A percentile compares a stretch with the other conserved stretches of the same genome.
Evolutionary conservation across 306 rosid genomes (phyloP).

Genomic region (Castanopsis chinensis): DNA sequence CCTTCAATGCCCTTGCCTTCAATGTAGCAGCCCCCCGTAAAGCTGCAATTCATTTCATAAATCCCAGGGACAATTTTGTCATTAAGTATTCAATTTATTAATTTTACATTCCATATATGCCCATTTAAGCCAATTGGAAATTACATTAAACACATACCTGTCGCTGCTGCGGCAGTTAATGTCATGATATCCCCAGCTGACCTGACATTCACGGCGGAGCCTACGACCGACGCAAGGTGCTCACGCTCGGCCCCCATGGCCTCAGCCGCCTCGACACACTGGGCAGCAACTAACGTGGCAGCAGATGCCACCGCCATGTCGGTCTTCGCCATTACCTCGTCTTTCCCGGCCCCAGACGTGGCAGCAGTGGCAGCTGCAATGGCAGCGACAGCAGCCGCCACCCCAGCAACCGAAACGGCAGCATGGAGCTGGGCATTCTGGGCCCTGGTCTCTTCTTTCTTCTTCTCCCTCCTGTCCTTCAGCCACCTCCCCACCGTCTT

Average conservation of each 20-base stretch:
- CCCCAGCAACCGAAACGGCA: constrained; percentile 83
- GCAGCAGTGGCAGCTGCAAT: constrained; percentile 85
- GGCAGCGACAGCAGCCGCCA: constrained; percentile 81
- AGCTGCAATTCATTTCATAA: constrained; percentile 43
- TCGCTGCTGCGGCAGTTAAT: constrained; percentile 84
- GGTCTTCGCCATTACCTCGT: constrained; percentile 65
- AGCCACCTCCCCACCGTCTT: constrained; percentile 96
- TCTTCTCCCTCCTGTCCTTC: constrained; percentile 88
- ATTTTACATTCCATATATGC: background rate
- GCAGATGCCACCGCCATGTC: constrained; percentile 94
- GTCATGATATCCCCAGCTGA: constrained; percentile 92
- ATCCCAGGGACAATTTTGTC: background rate
- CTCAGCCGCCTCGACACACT: constrained; percentile 93
- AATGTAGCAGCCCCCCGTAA: constrained; percentile 94
- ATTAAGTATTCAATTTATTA: background rate
- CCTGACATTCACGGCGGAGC: constrained; percentile 89
- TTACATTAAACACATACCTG: constrained; percentile 35
- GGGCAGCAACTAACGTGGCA: constrained; percentile 87
- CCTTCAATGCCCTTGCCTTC: constrained; percentile 91
- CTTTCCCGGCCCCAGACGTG: constrained; percentile 43
- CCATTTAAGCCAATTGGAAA: background rate
- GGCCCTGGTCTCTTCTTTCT: constrained; percentile 81
- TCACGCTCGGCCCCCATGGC: constrained; percentile 91
- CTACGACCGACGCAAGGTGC: constrained; percentile 70
- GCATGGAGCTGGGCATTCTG: constrained; percentile 94